These are phyloP conservation scores for Dendrobium chrysotoxum DNA, from an alignment of 106 monocot genomes.

Conservation along the genomic window DNA sequence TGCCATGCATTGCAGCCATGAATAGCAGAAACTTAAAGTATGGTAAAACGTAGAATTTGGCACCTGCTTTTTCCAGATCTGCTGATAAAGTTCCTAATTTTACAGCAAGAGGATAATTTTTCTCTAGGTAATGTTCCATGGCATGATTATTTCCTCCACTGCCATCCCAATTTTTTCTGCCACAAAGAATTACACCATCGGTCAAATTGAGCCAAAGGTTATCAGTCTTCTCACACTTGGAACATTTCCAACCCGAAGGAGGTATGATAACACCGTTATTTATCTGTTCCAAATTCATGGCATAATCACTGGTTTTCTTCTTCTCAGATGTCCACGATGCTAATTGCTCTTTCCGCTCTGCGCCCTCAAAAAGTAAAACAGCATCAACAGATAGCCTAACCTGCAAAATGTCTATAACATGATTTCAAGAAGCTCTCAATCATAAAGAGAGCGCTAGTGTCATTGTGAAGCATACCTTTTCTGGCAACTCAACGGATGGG, in stretches of 20 bases:
- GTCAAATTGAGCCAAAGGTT: slow-evolving; percentile 98
- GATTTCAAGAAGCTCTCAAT: background rate
- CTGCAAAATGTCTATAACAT: slow-evolving; percentile 23
- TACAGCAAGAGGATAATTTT: slow-evolving; percentile 90
- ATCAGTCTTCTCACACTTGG: slow-evolving; percentile 86
- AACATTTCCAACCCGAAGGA: slow-evolving; percentile 92
- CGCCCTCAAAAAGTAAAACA: slow-evolving; percentile 73
- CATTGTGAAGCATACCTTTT: slow-evolving; percentile 52
- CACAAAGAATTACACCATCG: slow-evolving; percentile 93
- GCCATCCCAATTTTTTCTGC: slow-evolving; percentile 92
- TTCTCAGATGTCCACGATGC: slow-evolving; percentile 91
- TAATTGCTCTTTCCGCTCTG: slow-evolving; percentile 76
- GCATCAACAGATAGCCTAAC: slow-evolving; percentile 89
- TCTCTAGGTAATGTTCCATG: slow-evolving; percentile 72
- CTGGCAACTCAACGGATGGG: slow-evolving; percentile 91
- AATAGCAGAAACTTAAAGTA: background rate
- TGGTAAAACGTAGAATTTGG: background rate
- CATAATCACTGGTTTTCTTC: slow-evolving; percentile 76
- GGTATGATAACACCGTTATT: slow-evolving; percentile 71
- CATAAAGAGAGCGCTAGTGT: background rate
- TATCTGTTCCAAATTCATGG: slow-evolving; percentile 71
- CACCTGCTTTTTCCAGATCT: slow-evolving; percentile 90
- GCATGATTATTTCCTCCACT: slow-evolving; percentile 97
- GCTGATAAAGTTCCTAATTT: slow-evolving; percentile 93
- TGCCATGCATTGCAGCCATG: background rate